Evolutionary conservation across 2,329 filamentous ascomycete species (phyloP), one percentile per base, ranked within the genome.

Genomic region (Penicillium sp.): DNA sequence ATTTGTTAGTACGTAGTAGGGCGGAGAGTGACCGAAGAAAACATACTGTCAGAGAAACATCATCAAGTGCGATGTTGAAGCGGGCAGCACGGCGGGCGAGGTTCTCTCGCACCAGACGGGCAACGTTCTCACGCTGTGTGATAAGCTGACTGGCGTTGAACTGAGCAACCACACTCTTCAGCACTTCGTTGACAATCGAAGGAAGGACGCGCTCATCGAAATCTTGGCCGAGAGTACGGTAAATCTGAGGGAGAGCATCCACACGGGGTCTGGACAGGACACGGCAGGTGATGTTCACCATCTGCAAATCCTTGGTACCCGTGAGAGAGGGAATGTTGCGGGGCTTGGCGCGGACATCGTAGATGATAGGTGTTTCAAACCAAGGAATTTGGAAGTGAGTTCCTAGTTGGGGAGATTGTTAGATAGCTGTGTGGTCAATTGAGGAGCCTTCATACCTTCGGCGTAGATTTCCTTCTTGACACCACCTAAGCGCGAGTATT

Each of bases 261-360:
- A 99, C 81, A 54, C 92, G 86, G 53, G 94, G 94, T 67, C 92
- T 83, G 55, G 93, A 97, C 49, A 99, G 89, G 55, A 99, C 94
- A 90, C 94, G 93, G 78, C 94, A 99, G 71, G 93, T 99, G 74
- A 99, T 97, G 84, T 99, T 99, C 72, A 97, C 94, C 94, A 99
- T 99, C 81, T 99, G 94, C 77, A 99, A 80, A 78, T 99, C 94
- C 83, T 99, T 99, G 71, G 94, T 99, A 66, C 94, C 94, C 56
- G 94, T 99, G 63, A 99, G 85, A 63, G 94, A 97, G 63, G 94
- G 89, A 67, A 99, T 92, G 71, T 96, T 97, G 73, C 94, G 88
- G 68, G 94, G 94, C 82, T 93, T 97, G 56, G 94, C 94, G 78
- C 94, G 93, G 66, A 99, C 94, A 75, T 99, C 93, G 81, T 97